phyloP scores from a whole-genome alignment of 441 rosid genomes.

The Syzygium syzygioides region DNA sequence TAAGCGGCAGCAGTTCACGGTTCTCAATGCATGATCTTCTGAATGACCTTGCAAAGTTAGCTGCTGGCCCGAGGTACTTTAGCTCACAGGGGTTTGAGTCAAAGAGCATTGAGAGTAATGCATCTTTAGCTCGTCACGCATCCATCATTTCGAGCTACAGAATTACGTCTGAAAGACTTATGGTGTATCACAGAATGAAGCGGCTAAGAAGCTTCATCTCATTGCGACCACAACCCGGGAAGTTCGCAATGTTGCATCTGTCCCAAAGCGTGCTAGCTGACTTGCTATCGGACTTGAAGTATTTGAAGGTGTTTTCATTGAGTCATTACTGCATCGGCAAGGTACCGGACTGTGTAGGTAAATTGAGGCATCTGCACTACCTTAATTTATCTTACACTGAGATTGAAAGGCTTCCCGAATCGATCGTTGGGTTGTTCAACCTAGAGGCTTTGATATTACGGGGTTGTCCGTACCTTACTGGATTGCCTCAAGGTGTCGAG shows the following conservation, averaged over 20 bases:
- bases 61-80: neutral
- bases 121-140: neutral
- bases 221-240: neutral
- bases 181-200: neutral
- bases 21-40: neutral
- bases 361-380: too few relatives aligned
- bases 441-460: too few relatives aligned
- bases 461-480: too few relatives aligned
- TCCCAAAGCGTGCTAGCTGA: neutral
- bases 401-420: too few relatives aligned
- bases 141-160: neutral
- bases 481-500: too few relatives aligned
- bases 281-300: neutral
- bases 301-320: neutral
- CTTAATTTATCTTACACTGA: too few relatives aligned
- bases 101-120: neutral
- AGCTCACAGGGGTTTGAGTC: neutral
- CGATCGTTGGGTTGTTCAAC: too few relatives aligned
- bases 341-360: too few relatives aligned
- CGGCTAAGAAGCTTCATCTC: neutral
- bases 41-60: neutral
- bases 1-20: neutral
- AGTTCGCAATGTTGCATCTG: neutral
- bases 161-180: neutral
- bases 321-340: neutral